phyloP scores from a whole-genome alignment of 2,329 filamentous ascomycete genomes.

The Calonectria pauciramosa region DNA sequence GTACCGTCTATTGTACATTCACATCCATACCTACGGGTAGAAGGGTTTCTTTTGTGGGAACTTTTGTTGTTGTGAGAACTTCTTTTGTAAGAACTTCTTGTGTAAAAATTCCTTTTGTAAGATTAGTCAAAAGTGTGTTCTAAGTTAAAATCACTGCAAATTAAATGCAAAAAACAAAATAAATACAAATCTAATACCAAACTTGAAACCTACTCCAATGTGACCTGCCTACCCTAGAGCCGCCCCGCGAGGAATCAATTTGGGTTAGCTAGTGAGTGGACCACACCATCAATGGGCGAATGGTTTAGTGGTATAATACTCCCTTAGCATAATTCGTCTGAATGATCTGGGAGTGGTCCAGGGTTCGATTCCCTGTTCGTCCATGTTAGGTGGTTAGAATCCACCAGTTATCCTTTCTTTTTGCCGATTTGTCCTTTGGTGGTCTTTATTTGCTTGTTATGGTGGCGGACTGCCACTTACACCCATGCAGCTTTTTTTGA shows the following conservation, averaged over 20 bases:
- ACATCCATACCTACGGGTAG: slow-evolving; percentile 3
- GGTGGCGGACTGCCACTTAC: not conserved
- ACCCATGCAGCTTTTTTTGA: not conserved
- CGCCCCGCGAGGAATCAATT: not conserved
- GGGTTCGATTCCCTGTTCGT: not conserved
- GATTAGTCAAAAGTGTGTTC: not conserved
- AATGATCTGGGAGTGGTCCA: not conserved
- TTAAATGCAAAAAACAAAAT: not conserved
- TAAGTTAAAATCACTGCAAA: not conserved
- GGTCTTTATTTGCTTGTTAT: not conserved
- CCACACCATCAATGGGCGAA: not conserved
- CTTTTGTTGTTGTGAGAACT: not conserved
- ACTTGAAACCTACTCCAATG: not conserved
- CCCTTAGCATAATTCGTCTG: not conserved
- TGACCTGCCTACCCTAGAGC: not conserved
- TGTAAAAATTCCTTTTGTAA: not conserved
- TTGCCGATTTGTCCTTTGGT: not conserved
- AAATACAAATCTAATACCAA: not conserved
- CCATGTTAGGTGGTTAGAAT: not conserved
- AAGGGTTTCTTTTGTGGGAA: not conserved
- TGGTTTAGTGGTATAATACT: not conserved
- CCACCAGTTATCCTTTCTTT: not conserved
- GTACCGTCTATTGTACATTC: not conserved
- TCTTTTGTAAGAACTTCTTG: not conserved
- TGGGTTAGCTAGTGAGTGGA: not conserved